Evolutionary conservation across 495 filamentous ascomycete species (phyloP).

Genomic region (Trichoderma gamsii): DNA sequence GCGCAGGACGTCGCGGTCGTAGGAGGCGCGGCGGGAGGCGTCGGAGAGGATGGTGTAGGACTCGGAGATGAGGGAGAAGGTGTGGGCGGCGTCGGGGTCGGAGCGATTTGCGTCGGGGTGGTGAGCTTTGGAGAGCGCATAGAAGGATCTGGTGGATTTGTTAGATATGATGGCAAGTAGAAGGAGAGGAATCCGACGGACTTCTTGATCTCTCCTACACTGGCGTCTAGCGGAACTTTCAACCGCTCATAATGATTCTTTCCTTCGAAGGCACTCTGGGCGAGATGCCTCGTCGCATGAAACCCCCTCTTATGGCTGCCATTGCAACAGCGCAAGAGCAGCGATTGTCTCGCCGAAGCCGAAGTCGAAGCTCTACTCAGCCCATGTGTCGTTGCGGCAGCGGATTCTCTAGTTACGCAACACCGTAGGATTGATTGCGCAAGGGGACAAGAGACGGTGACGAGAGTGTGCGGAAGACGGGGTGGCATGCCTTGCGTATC

Average conservation of each 20-base stretch:
- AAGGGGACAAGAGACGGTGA: background rate
- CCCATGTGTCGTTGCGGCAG: background rate
- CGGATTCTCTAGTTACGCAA: background rate
- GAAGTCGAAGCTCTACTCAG: background rate
- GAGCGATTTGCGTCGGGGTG: conserved; percentile 87
- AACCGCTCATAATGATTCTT: conserved; percentile 76
- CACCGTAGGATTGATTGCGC: background rate
- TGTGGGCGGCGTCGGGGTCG: conserved; percentile 63
- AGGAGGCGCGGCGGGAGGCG: conserved; percentile 62
- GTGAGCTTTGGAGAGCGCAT: conserved; percentile 82
- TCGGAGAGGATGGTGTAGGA: conserved; percentile 77
- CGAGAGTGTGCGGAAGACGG: conserved; percentile 9
- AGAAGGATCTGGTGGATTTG: conserved; percentile 63
- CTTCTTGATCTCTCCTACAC: conserved; percentile 74
- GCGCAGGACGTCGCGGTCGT: conserved; percentile 63
- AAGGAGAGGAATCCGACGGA: conserved; percentile 27
- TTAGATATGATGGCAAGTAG: background rate
- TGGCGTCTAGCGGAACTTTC: conserved; percentile 60
- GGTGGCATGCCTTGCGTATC: conserved; percentile 15
- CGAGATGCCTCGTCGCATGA: background rate
- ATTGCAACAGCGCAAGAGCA: background rate
- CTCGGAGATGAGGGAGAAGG: conserved; percentile 80
- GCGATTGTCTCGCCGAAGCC: background rate
- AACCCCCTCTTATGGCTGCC: background rate
- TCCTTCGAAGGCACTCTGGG: conserved; percentile 12